Conservation (phyloP, 768 basidiomycete genomes). For the Galerina marginata region DNA sequence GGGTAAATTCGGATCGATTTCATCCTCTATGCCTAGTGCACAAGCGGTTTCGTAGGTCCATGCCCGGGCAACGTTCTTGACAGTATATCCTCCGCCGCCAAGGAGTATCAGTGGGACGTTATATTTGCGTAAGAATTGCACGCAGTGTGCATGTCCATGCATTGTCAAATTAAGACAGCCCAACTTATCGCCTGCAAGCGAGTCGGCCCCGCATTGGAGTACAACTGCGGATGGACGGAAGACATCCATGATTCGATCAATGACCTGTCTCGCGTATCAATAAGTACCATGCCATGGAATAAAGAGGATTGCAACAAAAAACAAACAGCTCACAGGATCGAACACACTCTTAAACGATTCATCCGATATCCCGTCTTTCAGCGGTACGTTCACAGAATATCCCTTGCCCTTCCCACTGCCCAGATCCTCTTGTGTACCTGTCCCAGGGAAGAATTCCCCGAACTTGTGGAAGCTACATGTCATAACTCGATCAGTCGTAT, state of each 20-base stretch:
- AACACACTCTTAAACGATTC: constrained; percentile 87
- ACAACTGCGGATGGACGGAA: constrained; percentile 88
- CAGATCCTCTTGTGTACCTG: constrained; percentile 81
- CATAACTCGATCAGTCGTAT: constrained; percentile 97
- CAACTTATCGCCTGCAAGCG: constrained; percentile 91
- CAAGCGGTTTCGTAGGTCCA: constrained; percentile 99
- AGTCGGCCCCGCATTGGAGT: constrained; percentile 96
- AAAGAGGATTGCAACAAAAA: background rate
- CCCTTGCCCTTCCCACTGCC: constrained; percentile 85
- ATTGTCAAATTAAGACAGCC: constrained; percentile 96
- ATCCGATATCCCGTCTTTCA: constrained; percentile 94
- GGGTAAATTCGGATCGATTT: constrained; percentile 77
- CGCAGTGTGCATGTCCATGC: constrained; percentile 93
- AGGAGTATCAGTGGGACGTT: constrained; percentile 89
- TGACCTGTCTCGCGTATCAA: constrained; percentile 54
- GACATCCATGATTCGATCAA: constrained; percentile 85
- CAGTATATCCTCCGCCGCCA: constrained; percentile 98
- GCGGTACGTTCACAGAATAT: constrained; percentile 91
- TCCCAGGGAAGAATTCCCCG: constrained; percentile 94
- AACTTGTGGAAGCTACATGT: constrained; percentile 98
- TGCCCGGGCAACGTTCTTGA: constrained; percentile 91
- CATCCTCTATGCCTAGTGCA: constrained; percentile 82
- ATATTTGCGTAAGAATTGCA: constrained; percentile 82
- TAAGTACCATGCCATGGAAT: background rate
- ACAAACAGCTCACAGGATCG: constrained; percentile 69